Evolutionary conservation across 78 protist genomes (phyloP).

Genomic region (Dictyostelium brefeldianum): DNA sequence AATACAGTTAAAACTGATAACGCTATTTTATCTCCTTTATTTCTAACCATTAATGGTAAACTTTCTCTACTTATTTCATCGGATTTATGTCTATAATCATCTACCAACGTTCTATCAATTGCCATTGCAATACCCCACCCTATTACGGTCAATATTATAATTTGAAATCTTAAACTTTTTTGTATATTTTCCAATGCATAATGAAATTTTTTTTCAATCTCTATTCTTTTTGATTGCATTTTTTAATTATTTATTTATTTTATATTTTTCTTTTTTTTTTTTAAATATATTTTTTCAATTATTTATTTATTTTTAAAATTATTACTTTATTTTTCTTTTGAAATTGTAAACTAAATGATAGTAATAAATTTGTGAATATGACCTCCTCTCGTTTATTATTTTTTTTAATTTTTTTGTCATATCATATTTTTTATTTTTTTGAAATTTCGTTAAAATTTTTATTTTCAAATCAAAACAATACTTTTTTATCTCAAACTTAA

Average conservation of each 20-base stretch:
- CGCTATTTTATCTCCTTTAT: neutral
- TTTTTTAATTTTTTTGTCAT: no score
- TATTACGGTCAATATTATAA: slow-evolving; percentile 16
- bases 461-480: no score
- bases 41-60: neutral
- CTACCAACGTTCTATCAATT: slow-evolving; percentile 37
- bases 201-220: neutral
- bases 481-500: no score
- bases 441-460: no score
- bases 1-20: slow-evolving; percentile 5
- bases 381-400: no score
- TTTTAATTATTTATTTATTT: neutral
- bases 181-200: neutral
- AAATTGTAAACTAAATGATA: neutral
- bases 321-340: neutral
- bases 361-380: no score
- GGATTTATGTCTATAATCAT: slow-evolving; percentile 6
- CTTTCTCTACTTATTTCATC: neutral
- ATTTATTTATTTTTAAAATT: neutral
- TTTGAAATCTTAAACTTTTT: slow-evolving; percentile 53
- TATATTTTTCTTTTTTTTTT: neutral
- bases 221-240: neutral
- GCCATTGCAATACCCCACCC: slow-evolving; percentile 42
- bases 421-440: no score
- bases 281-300: neutral